Base-by-base conservation (phyloP, 176 grass and related monocot genomes). In the Oryza nivara region DNA sequence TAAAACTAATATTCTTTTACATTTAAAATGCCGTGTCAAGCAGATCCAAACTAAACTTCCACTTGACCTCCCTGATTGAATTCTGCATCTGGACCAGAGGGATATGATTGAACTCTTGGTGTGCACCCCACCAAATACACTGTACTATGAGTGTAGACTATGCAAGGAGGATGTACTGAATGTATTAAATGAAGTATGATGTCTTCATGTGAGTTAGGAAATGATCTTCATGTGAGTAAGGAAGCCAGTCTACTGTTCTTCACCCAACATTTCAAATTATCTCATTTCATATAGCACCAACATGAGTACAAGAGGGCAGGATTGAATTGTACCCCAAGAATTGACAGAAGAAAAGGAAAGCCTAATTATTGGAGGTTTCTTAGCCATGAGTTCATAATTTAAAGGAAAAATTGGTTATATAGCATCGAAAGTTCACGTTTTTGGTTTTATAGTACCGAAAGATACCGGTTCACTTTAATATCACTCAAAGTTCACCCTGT, bases 181-280 rank as follows among this genome's bases (percentile, higher is more conserved):
- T 54, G 58, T 65, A 43, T 43, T 76, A 58, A 52, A 51, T 85
- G 15, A 12, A 85, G 32, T 41, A 38, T 64, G 16, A 20, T 49
- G 38, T 46, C 44, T 79, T 85, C 67, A 64, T 20, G 67, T 8
- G 41, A 70, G 67, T 79, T 47, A 40, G 51, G 40, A 74, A 32
- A 74, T 25, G 16, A 13, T 20, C 52, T 56, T 56, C 52, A 17
- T 20, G 52, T 56, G 17, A 52, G 17, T 64, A 14, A 20, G 17
- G 23, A 45, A 64, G 35, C 3, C 13, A 11, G 15, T 17, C 0
- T 7, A 14, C 1, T 8, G 6, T 36, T 49, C 46, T 52, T 15
- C 56, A 65, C 16, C 23, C 28, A 70, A 41, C 67, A 67, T 47
- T 13, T 14, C 30, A 68, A 48, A 68, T 68, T 30, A 17, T 1